These are phyloP conservation scores for Coniochaeta ligniaria DNA, from an alignment of 2,329 filamentous ascomycete species.

Conservation along the genomic window DNA sequence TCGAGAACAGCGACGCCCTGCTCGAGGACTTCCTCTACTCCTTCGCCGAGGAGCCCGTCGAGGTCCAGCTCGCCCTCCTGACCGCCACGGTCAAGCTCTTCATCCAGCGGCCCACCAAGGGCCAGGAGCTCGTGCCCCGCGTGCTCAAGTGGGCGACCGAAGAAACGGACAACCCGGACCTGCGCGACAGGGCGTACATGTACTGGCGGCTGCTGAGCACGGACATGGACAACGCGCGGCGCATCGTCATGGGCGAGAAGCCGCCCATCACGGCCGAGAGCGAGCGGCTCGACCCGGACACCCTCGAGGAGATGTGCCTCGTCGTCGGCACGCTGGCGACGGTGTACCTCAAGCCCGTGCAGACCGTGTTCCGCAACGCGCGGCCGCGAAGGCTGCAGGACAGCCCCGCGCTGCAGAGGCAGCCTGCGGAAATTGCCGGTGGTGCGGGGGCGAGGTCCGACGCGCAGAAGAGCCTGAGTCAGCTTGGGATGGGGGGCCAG, in stretches of 20 bases:
- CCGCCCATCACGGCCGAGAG: conserved; percentile 93
- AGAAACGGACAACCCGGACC: conserved; percentile 97
- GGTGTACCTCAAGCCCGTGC: conserved; percentile 95
- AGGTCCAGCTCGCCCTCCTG: conserved; percentile 88
- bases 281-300: conserved; percentile 84
- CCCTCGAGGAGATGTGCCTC: conserved; percentile 93
- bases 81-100: conserved; percentile 98
- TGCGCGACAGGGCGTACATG: conserved; percentile 96
- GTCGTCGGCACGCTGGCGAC: conserved; percentile 94
- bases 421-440: conserved; percentile 48
- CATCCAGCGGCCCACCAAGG: conserved; percentile 92
- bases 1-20: conserved; percentile 91
- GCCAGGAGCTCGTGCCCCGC: conserved; percentile 85
- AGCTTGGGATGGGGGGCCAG: conserved; percentile 48
- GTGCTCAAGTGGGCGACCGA: conserved; percentile 98
- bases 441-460: conserved; percentile 38
- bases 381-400: conserved; percentile 72
- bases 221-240: conserved; percentile 77
- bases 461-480: conserved; percentile 52
- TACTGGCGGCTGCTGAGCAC: conserved; percentile 96
- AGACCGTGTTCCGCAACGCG: conserved; percentile 90
- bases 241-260: conserved; percentile 95
- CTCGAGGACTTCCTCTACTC: conserved; percentile 93
- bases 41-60: conserved; percentile 89
- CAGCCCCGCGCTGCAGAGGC: conserved; percentile 77